These are phyloP conservation scores for Eleusine coracana DNA, from an alignment of 176 grass and related monocot genomes.

Conservation along the genomic window DNA sequence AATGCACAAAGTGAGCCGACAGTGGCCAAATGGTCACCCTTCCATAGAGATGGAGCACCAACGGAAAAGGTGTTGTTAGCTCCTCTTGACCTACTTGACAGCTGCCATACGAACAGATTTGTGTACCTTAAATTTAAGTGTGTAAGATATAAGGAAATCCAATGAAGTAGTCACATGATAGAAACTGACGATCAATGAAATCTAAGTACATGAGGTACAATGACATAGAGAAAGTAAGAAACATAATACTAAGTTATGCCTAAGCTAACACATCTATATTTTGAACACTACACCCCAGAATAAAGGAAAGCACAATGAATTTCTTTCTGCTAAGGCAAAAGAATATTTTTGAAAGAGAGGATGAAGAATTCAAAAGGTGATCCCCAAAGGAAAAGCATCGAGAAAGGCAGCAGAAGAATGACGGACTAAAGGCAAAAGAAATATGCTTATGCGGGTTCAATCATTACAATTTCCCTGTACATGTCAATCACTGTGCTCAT, in stretches of 20 bases:
- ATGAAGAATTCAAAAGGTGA: conserved; percentile 48
- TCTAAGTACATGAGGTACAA: background rate
- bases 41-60: conserved; percentile 35
- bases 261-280: conserved; percentile 5
- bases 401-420: conserved; percentile 48
- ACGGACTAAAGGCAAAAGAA: conserved; percentile 47
- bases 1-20: conserved; percentile 29
- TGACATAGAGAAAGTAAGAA: background rate
- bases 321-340: conserved; percentile 5
- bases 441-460: conserved; percentile 30
- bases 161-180: background rate
- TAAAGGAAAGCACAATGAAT: conserved; percentile 29
- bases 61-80: conserved; percentile 17
- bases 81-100: conserved; percentile 23
- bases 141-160: background rate
- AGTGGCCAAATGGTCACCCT: background rate
- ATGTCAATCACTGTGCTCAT: conserved; percentile 30
- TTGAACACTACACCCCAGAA: conserved; percentile 20
- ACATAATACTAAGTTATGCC: background rate
- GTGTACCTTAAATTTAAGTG: background rate
- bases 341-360: conserved; percentile 38
- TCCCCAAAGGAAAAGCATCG: conserved; percentile 32
- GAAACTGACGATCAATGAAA: conserved; percentile 12
- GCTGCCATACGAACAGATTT: conserved; percentile 14
- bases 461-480: conserved; percentile 31